Evolutionary conservation across 169 alveolate species (phyloP).

Genomic region (Theileria equi): DNA sequence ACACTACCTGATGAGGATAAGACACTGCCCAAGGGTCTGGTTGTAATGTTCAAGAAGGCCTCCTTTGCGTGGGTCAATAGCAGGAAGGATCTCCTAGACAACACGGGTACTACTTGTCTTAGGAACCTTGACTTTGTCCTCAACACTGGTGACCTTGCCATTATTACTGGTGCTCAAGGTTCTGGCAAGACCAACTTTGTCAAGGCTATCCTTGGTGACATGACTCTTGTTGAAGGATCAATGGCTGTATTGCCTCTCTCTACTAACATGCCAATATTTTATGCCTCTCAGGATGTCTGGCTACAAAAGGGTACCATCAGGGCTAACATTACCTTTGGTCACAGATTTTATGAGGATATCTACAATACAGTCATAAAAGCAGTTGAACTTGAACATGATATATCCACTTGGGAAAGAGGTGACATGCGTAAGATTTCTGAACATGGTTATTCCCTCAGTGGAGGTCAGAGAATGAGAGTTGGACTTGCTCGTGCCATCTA

Average conservation of each 20-base stretch:
- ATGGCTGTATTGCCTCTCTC: conserved; percentile 57
- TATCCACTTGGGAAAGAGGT: conserved; percentile 54
- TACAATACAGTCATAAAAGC: conserved; percentile 20
- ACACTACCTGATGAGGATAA: neutral
- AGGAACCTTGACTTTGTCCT: conserved; percentile 19
- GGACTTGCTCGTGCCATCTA: conserved; percentile 90
- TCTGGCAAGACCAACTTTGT: conserved; percentile 56
- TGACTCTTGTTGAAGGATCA: conserved; percentile 54
- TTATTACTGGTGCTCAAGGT: conserved; percentile 55
- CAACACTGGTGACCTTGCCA: conserved; percentile 40
- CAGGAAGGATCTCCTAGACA: neutral
- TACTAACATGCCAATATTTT: conserved; percentile 57
- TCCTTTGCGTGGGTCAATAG: conserved; percentile 4
- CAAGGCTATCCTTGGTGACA: conserved; percentile 57
- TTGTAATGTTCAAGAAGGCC: conserved; percentile 2
- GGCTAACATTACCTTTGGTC: conserved; percentile 40
- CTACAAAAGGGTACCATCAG: conserved; percentile 48
- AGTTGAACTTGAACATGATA: conserved; percentile 40
- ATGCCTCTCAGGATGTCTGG: conserved; percentile 58
- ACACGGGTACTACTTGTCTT: no score
- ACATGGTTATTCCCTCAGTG: conserved; percentile 73
- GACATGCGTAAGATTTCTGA: conserved; percentile 49
- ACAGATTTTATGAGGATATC: conserved; percentile 29
- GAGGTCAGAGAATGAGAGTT: conserved; percentile 90
- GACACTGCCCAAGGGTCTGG: conserved; percentile 18